These are phyloP conservation scores for Madurella fahalii DNA, from an alignment of 2,329 filamentous ascomycete genomes.

Conservation along the genomic window DNA sequence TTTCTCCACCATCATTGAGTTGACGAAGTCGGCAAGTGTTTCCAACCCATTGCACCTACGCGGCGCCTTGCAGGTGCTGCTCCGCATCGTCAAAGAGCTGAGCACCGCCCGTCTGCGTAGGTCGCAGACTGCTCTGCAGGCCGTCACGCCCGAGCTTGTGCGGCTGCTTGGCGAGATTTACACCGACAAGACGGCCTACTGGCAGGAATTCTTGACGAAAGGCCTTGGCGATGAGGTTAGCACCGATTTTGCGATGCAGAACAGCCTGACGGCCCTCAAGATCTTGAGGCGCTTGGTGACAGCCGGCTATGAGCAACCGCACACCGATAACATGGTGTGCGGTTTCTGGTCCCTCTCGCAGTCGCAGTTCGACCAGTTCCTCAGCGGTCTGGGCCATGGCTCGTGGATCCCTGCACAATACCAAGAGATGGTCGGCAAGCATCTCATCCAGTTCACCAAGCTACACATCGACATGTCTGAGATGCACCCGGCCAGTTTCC, in stretches of 20 bases:
- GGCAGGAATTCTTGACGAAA: slow-evolving; percentile 59
- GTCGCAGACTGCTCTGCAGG: slow-evolving; percentile 72
- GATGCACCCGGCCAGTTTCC: slow-evolving; percentile 76
- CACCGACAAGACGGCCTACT: slow-evolving; percentile 64
- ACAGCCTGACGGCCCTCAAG: slow-evolving; percentile 75
- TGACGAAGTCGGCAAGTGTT: slow-evolving; percentile 57
- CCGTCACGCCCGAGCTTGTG: slow-evolving; percentile 78
- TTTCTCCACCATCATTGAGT: slow-evolving; percentile 55
- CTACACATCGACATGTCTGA: slow-evolving; percentile 83
- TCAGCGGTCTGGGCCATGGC: slow-evolving; percentile 57
- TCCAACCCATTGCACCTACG: slow-evolving; percentile 63
- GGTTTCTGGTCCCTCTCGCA: slow-evolving; percentile 79
- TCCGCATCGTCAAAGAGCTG: slow-evolving; percentile 88
- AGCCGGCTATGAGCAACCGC: slow-evolving; percentile 78
- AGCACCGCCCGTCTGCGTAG: slow-evolving; percentile 72
- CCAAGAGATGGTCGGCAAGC: slow-evolving; percentile 69
- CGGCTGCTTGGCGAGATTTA: slow-evolving; percentile 77
- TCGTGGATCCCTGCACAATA: slow-evolving; percentile 50
- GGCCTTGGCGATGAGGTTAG: slow-evolving; percentile 56
- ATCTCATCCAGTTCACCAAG: slow-evolving; percentile 86
- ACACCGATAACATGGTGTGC: slow-evolving; percentile 69
- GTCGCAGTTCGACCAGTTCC: slow-evolving; percentile 71
- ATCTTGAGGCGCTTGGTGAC: slow-evolving; percentile 74
- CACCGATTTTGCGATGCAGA: slow-evolving; percentile 63
- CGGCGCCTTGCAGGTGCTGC: slow-evolving; percentile 69